Base-by-base conservation (phyloP, 495 filamentous ascomycete genomes). In the Penicillium atrosanguineum region DNA sequence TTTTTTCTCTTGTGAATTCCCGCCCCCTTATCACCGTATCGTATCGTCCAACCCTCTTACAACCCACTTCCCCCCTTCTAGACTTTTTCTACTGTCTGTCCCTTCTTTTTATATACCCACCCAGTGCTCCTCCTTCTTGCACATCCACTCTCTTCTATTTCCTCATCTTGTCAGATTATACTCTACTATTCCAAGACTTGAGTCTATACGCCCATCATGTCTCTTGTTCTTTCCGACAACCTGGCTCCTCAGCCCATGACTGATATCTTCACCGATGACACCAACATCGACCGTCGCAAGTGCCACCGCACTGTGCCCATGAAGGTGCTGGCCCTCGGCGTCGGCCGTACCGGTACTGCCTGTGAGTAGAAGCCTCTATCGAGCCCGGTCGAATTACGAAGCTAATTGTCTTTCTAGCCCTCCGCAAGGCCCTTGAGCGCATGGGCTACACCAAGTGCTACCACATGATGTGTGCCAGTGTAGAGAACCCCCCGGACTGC, bases 331-430 rank as follows among this genome's bases (percentile, higher is more conserved):
- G 77, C 77, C 49, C 74, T 87, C 6, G 83, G 85, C 43, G 75
- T 86, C 31, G 77, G 81, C 50, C 71, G 85, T 59, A 87, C 85
- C n/a, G 84, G 83, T 63, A 87, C 85, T 62, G 81, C 83, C 25
- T 87, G 83, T 85, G 63, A 65, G 79, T 72, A 31, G 25, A 14
- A 34, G 9, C 31, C 31, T 34, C 31, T 8, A 15, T 34, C 29
- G 6, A 26, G 1, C 6, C 8, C 39, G 39, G 23, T 14, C 9
- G 31, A 34, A 34, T 34, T 4, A 34, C 1, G 31, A 14, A 12
- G 31, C 31, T 34, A 34, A 34, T 8, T 4, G 7, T 1, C 1
- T 34, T 15, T 8, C 15, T 16, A 52, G 83, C 83, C 25, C 75
- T 87, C 18, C 78, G 79, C 45, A 79, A 77, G 46, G 84, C 83